Evolutionary conservation across 2,329 filamentous ascomycete genomes (phyloP), one percentile per base, ranked within the genome.

Genomic region (Beauveria varroae): DNA sequence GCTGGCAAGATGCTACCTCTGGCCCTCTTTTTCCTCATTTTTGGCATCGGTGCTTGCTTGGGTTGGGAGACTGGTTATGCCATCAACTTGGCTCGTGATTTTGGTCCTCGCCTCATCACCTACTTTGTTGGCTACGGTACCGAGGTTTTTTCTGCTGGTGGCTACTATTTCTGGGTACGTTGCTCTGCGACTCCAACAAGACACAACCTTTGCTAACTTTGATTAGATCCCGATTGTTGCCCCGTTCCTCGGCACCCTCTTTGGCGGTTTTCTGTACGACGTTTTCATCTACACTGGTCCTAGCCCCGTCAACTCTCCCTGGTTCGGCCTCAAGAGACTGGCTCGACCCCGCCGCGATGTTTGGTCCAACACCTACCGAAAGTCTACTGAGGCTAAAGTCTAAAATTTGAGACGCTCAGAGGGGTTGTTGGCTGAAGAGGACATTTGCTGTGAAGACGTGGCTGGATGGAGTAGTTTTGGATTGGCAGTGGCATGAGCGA

Each of bases 31-130:
- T 90, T 90, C 73, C 76, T 90, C 53, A 85, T 91, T 64, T 90
- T 90, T 68, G 88, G 87, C 8, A 84, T 91, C 24, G 87, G 87
- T 20, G 85, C 86, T 37, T 88, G 86, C 69, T 90, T 89, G 67
- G 88, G 88, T 7, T 90, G 86, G 86, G 83, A 91, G 71, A 91
- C 88, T 1, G 87, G 88, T 43, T 91, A 89, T 72, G 88, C 87
- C 18, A 89, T 90, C 65, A 91, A 91, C 68, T 72, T 89, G 47
- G 88, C 87, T 41, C 80, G 88, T 72, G 88, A 91, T 65, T 88
- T 91, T 68, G 86, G 86, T 1, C 87, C 87, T 10, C 78, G 88
- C 12, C 71, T 90, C 49, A 82, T 88, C 64, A 82, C 83, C 1
- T 88, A 85, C 68, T 82, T 86, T 68, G 67, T 90, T 59, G 88